A percentile compares a stretch with the other conserved stretches of the same genome.
Conservation (phyloP, 192 early-diverging fungal genomes). For the Glomus cerebriforme region DNA sequence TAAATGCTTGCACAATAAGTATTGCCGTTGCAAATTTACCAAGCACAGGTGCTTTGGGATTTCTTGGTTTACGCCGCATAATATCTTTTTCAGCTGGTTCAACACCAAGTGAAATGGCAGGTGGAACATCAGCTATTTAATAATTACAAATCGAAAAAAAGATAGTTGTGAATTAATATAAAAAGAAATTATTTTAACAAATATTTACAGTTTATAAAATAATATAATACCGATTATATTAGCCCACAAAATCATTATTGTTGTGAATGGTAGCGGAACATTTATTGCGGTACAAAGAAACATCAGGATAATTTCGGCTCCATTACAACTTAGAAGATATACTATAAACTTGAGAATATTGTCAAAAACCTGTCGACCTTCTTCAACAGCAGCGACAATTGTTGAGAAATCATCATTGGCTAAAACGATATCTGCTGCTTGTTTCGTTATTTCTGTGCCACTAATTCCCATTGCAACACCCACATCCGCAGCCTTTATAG, state of each 20-base stretch:
- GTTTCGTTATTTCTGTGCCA: conserved; percentile 97
- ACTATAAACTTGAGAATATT: conserved; percentile 98
- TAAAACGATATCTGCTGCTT: conserved; percentile 96
- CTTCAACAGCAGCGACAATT: conserved; percentile 90
- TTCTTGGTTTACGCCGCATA: conserved; percentile 82
- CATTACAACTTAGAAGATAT: conserved; percentile 91
- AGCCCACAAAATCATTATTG: conserved; percentile 94
- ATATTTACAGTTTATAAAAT: not conserved
- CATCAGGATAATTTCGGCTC: conserved; percentile 92
- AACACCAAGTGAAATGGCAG: conserved; percentile 90
- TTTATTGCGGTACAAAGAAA: conserved; percentile 75
- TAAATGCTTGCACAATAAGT: conserved; percentile 72
- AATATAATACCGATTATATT: conserved; percentile 81
- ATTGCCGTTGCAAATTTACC: conserved; percentile 60
- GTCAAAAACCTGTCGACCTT: conserved; percentile 94
- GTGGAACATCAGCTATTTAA: conserved; percentile 84
- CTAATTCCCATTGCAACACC: conserved; percentile 97
- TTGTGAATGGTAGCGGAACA: conserved; percentile 84
- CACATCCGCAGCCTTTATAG: conserved; percentile 94
- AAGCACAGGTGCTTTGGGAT: conserved; percentile 75
- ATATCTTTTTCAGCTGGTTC: conserved; percentile 85
- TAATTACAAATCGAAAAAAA: not conserved
- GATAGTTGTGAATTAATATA: not conserved
- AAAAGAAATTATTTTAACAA: no score
- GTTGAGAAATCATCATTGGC: conserved; percentile 95